Evolutionary conservation across 2,329 filamentous ascomycete genomes (phyloP).

Genomic region (Clonostachys sp.): DNA sequence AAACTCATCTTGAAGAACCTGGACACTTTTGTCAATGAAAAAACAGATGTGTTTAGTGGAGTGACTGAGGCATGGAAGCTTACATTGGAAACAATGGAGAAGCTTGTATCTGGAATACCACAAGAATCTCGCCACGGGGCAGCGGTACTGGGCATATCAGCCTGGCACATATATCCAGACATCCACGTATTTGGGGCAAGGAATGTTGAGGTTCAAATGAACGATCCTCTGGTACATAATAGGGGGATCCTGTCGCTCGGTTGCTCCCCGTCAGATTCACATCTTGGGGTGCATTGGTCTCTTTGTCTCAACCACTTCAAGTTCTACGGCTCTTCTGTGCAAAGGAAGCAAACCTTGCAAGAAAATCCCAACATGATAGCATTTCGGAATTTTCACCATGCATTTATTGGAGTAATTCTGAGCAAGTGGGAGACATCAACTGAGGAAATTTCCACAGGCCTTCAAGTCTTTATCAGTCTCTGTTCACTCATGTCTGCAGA

Average conservation of each 20-base stretch:
- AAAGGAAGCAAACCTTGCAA: no score
- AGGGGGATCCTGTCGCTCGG: neutral
- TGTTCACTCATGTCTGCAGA: no score
- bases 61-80: neutral
- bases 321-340: neutral
- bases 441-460: no score
- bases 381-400: no score
- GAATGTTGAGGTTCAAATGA: neutral
- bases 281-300: neutral
- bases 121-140: neutral
- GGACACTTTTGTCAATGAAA: neutral
- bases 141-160: neutral
- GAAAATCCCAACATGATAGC: no score
- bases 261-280: neutral
- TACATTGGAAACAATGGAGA: neutral
- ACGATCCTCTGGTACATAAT: neutral
- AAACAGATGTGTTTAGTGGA: neutral
- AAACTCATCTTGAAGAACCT: neutral
- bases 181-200: neutral
- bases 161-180: neutral
- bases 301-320: neutral
- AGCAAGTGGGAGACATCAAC: no score
- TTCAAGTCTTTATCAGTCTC: no score
- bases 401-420: no score
- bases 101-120: neutral